Conservation (phyloP, 2,329 filamentous ascomycete species). For the Biscogniauxia mediterranea region DNA sequence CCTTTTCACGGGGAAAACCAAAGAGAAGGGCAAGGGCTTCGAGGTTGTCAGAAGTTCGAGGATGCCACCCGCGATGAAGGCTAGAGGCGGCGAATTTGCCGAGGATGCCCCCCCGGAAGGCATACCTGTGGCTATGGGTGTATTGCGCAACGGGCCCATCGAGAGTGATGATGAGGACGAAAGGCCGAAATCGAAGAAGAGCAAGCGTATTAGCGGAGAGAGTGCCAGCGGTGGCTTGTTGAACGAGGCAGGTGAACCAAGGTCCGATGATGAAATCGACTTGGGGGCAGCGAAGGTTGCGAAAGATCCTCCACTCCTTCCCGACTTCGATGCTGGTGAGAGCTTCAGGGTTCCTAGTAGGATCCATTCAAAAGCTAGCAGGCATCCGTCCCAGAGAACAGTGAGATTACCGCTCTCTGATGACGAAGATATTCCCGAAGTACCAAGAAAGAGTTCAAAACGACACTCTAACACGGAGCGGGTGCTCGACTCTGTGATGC, state of each 20-base stretch:
- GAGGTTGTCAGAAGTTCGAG: conserved; percentile 90
- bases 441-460: conserved; percentile 74
- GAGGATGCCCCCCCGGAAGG: conserved; percentile 67
- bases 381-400: conserved; percentile 38
- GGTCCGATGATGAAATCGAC: conserved; percentile 39
- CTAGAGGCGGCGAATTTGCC: conserved; percentile 53
- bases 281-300: conserved; percentile 42
- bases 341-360: conserved; percentile 64
- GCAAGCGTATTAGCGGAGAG: conserved; percentile 29
- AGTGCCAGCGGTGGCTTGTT: conserved; percentile 41
- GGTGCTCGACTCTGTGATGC: conserved; percentile 33
- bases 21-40: conserved; percentile 94
- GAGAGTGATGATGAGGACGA: conserved; percentile 61
- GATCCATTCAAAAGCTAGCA: conserved; percentile 57
- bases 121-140: conserved; percentile 63
- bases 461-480: conserved; percentile 47
- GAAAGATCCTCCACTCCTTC: conserved; percentile 54
- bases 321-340: conserved; percentile 57
- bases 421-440: conserved; percentile 46
- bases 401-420: conserved; percentile 28
- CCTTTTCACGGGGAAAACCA: conserved; percentile 78
- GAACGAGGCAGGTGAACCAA: conserved; percentile 46
- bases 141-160: conserved; percentile 58
- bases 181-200: conserved; percentile 32
- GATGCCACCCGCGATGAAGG: conserved; percentile 74